These are phyloP conservation scores for Fusarium solani-melongenae DNA, from an alignment of 2,329 filamentous ascomycete genomes.

Conservation along the genomic window DNA sequence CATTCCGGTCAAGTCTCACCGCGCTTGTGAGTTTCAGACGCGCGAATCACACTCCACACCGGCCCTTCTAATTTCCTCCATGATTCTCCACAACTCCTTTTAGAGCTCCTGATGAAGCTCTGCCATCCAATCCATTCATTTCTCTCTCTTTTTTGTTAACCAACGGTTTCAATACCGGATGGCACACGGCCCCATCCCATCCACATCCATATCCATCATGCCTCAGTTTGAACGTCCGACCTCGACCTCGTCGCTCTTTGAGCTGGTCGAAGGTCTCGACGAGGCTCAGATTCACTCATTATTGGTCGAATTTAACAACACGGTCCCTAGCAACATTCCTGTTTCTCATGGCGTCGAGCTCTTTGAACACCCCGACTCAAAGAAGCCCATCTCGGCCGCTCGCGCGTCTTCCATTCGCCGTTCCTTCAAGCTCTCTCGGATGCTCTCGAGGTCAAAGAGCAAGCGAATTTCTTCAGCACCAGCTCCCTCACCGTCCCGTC, in stretches of 20 bases:
- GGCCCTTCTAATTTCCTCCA: conserved; percentile 6
- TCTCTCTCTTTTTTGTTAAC: background rate
- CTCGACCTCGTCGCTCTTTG: conserved; percentile 30
- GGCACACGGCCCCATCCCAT: conserved; percentile 5
- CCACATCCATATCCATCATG: background rate
- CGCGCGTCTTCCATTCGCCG: conserved; percentile 30
- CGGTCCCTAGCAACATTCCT: conserved; percentile 35
- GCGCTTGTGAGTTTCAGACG: conserved; percentile 3
- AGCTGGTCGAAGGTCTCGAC: conserved; percentile 36
- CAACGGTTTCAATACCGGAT: background rate
- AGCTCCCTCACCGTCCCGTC: conserved; percentile 22
- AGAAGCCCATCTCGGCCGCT: conserved; percentile 10
- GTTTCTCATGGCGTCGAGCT: conserved; percentile 36
- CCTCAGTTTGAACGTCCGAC: background rate
- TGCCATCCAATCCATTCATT: background rate
- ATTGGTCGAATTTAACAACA: conserved; percentile 37
- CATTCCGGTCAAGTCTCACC: background rate
- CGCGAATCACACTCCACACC: conserved; percentile 9
- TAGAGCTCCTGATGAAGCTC: background rate
- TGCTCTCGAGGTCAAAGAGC: conserved; percentile 33
- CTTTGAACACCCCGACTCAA: conserved; percentile 26
- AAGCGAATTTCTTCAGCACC: conserved; percentile 23
- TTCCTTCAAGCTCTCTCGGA: conserved; percentile 29
- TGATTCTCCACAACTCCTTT: background rate
- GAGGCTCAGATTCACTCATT: conserved; percentile 34